Evolutionary conservation across 108 stramenopile genomes (phyloP).

Genomic region (Heterococcus sp.): DNA sequence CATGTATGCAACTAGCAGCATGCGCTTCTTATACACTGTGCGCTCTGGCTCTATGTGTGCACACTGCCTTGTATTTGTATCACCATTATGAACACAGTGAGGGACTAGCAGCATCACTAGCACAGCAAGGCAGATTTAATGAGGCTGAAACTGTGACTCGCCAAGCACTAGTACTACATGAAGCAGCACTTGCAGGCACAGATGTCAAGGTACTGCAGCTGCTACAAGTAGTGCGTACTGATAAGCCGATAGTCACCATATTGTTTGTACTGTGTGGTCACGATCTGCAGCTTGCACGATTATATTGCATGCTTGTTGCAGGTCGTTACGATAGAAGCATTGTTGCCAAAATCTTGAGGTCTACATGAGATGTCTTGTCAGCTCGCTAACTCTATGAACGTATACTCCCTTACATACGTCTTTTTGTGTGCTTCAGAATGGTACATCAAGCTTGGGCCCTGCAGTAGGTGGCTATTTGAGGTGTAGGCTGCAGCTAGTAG

Average conservation of each 20-base stretch:
- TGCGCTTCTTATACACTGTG: neutral
- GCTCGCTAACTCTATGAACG: neutral
- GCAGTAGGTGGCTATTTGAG: too few species aligned
- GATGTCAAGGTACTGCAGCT: neutral
- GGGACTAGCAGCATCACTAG: neutral
- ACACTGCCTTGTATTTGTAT: neutral
- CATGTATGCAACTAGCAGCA: too few species aligned
- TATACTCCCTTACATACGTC: neutral
- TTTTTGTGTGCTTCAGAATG: too few species aligned
- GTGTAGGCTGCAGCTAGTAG: neutral
- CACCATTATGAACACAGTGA: neutral
- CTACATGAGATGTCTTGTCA: neutral
- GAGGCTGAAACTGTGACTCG: neutral
- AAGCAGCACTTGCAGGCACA: neutral
- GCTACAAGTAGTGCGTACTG: too few species aligned
- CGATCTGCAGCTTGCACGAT: too few species aligned
- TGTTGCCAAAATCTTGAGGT: too few species aligned
- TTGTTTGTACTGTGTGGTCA: too few species aligned
- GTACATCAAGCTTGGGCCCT: too few species aligned
- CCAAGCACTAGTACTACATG: neutral
- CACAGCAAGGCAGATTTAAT: neutral
- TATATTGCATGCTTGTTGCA: too few species aligned
- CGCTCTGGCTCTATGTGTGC: too few species aligned
- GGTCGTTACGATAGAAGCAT: too few species aligned
- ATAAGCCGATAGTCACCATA: too few species aligned